phyloP scores from a whole-genome alignment of 148 eudicot genomes.

The Cornus kousa region DNA sequence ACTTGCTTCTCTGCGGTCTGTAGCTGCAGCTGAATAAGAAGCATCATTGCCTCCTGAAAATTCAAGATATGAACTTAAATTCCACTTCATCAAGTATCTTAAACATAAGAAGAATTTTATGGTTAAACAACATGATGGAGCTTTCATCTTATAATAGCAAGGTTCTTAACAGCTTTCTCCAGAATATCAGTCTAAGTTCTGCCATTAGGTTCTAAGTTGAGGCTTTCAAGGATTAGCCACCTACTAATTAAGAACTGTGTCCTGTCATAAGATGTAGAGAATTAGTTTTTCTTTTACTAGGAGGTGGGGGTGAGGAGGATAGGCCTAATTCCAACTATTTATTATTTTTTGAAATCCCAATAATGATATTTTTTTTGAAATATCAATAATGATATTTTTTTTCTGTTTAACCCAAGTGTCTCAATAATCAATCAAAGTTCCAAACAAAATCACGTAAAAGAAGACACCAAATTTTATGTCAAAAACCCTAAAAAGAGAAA shows the following conservation, averaged over 20 bases:
- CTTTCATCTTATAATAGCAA: not conserved
- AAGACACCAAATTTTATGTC: too few relatives aligned
- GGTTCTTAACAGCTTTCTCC: not conserved
- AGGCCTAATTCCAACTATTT: too few relatives aligned
- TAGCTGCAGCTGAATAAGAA: conserved; percentile 12
- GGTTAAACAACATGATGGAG: not conserved
- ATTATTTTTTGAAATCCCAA: too few relatives aligned
- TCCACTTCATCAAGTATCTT: not conserved
- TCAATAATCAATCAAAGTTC: too few relatives aligned
- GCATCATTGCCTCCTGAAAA: conserved; percentile 18
- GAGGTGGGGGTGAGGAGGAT: too few relatives aligned
- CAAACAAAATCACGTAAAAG: too few relatives aligned
- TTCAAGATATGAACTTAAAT: not conserved
- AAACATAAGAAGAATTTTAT: not conserved
- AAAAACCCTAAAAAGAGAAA: too few relatives aligned
- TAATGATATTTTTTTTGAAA: too few relatives aligned
- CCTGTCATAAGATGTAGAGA: too few relatives aligned
- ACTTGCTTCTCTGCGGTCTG: conserved; percentile 2
- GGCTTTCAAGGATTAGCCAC: not conserved
- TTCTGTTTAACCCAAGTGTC: too few relatives aligned
- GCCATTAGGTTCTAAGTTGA: not conserved
- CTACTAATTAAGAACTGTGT: not conserved
- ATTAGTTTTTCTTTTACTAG: too few relatives aligned
- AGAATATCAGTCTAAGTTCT: not conserved
- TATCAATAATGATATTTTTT: too few relatives aligned